Conservation (phyloP, 352 stramenopile genomes). For the Pythium aquatile region DNA sequence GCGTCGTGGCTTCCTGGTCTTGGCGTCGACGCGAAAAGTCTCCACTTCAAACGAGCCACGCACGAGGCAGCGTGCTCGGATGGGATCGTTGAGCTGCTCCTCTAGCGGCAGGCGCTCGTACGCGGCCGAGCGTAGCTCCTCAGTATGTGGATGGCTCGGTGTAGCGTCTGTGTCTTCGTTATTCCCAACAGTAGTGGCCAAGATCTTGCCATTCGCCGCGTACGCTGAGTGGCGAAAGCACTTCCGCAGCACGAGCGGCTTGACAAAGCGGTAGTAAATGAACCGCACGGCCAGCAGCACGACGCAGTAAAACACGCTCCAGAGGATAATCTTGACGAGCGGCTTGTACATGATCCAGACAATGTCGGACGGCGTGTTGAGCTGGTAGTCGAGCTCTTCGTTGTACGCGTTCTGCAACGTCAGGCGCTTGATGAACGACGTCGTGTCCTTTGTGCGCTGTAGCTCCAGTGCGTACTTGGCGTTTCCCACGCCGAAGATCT, state of each 20-base stretch:
- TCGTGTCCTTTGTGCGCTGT: constrained; percentile 21
- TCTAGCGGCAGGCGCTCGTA: constrained; percentile 26
- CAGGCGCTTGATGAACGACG: constrained; percentile 21
- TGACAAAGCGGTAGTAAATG: constrained; percentile 5
- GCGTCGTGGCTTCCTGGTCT: constrained; percentile 2
- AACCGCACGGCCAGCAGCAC: constrained; percentile 17
- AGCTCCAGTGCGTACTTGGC: constrained; percentile 25
- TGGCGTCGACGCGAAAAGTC: constrained; percentile 12
- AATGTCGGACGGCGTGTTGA: constrained; percentile 18
- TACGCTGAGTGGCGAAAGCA: constrained; percentile 5
- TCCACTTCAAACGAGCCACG: constrained; percentile 18
- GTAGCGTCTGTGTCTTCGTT: not conserved
- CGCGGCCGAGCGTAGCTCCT: constrained; percentile 1
- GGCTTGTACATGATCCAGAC: constrained; percentile 37
- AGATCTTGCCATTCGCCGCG: constrained; percentile 6
- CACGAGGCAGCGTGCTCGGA: constrained; percentile 24
- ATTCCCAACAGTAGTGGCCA: not conserved
- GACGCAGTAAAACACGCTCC: constrained; percentile 16
- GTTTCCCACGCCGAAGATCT: constrained; percentile 22
- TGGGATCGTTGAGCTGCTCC: constrained; percentile 24
- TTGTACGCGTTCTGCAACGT: constrained; percentile 23
- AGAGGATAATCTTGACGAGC: constrained; percentile 21
- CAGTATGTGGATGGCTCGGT: not conserved
- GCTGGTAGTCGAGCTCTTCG: constrained; percentile 29
- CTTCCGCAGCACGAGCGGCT: constrained; percentile 7